phyloP scores from a whole-genome alignment of 306 rosid species.

The Vigna reflexopilosa region DNA sequence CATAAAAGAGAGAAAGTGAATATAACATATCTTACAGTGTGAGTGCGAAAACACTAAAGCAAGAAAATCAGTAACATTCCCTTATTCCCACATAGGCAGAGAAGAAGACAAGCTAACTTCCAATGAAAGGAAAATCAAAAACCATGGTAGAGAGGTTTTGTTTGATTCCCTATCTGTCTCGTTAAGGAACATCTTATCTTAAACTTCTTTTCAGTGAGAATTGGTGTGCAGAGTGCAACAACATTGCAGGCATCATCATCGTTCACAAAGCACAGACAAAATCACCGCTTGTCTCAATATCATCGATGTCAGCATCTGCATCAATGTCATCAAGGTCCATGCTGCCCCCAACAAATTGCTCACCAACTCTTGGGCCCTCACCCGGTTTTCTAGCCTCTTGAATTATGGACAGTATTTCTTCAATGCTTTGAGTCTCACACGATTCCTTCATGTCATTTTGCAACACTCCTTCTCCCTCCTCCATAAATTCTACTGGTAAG shows the following conservation, averaged over 20 bases:
- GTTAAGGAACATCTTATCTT: slow-evolving; percentile 45
- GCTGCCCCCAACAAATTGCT: slow-evolving; percentile 73
- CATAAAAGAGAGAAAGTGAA: background rate
- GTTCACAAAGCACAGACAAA: slow-evolving; percentile 78
- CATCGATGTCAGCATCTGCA: slow-evolving; percentile 83
- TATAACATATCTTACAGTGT: slow-evolving; percentile 11
- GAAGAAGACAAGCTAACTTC: slow-evolving; percentile 50
- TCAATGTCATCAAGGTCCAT: slow-evolving; percentile 91
- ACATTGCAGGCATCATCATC: background rate
- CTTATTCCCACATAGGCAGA: slow-evolving; percentile 45
- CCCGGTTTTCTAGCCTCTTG: slow-evolving; percentile 74
- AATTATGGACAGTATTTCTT: slow-evolving; percentile 71
- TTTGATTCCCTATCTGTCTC: slow-evolving; percentile 56
- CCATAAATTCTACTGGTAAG: slow-evolving; percentile 78
- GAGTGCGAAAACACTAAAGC: slow-evolving; percentile 32
- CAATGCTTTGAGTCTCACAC: slow-evolving; percentile 54
- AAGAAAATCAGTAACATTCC: slow-evolving; percentile 30
- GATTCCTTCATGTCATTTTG: slow-evolving; percentile 48
- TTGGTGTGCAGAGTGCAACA: slow-evolving; percentile 30
- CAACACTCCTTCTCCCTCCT: slow-evolving; percentile 45
- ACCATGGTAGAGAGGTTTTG: slow-evolving; percentile 38
- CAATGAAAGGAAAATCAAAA: slow-evolving; percentile 44
- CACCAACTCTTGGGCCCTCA: slow-evolving; percentile 65
- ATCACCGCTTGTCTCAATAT: slow-evolving; percentile 87
- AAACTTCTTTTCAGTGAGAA: slow-evolving; percentile 41